Conservation (phyloP, 768 basidiomycete genomes). For the Boletus reticulatus region DNA sequence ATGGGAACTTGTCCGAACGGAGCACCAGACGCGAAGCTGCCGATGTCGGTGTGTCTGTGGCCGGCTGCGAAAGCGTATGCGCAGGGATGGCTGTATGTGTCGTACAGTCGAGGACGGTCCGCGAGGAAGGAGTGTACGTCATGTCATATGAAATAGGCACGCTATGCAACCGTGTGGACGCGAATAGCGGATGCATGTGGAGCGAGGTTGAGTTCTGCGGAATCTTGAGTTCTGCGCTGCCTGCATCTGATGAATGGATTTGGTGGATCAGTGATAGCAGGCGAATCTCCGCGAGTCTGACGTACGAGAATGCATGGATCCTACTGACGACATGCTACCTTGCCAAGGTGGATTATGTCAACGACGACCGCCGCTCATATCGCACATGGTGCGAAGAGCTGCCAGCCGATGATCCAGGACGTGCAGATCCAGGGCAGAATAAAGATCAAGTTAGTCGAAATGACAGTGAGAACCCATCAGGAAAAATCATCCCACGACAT, state of each 20-base stretch:
- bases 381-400: conserved; percentile 40
- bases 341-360: conserved; percentile 49
- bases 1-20: conserved; percentile 56
- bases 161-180: conserved; percentile 50
- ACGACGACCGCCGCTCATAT: conserved; percentile 43
- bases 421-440: conserved; percentile 38
- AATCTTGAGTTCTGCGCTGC: conserved; percentile 24
- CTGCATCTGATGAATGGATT: conserved; percentile 10
- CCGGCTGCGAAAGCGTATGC: conserved; percentile 57
- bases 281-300: conserved; percentile 8
- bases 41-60: conserved; percentile 57
- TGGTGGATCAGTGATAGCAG: conserved; percentile 4
- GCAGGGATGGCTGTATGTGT: conserved; percentile 53
- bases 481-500: no score
- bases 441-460: conserved; percentile 53
- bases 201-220: conserved; percentile 34
- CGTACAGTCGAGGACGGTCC: conserved; percentile 54
- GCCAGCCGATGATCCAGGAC: conserved; percentile 37
- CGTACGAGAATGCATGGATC: conserved; percentile 42
- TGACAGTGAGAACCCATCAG: no score
- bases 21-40: conserved; percentile 48
- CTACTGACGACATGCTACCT: conserved; percentile 37
- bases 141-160: conserved; percentile 66
- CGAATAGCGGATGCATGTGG: conserved; percentile 65
- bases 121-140: conserved; percentile 52